Evolutionary conservation across 2,329 filamentous ascomycete species (phyloP).

Genomic region (Clonostachys solani): DNA sequence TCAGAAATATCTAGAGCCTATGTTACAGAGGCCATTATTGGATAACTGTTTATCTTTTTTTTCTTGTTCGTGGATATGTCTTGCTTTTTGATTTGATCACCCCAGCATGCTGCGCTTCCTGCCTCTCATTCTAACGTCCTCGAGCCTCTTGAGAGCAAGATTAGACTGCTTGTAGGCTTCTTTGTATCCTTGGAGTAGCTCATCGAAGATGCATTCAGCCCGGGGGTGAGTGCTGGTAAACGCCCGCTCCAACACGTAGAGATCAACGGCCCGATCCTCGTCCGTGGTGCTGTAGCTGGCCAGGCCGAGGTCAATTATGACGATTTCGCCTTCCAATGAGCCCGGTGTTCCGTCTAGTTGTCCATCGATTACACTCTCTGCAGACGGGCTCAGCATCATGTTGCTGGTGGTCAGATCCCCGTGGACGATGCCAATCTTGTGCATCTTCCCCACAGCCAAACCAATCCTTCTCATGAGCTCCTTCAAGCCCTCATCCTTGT

Average conservation of each 20-base stretch:
- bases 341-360: slow-evolving; percentile 9
- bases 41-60: slow-evolving; percentile 4
- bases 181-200: slow-evolving; percentile 71
- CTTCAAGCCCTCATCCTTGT: slow-evolving; percentile 46
- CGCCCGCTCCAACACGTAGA: slow-evolving; percentile 92
- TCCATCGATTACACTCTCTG: slow-evolving; percentile 10
- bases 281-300: slow-evolving; percentile 77
- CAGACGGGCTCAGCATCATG: slow-evolving; percentile 65
- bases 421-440: slow-evolving; percentile 83
- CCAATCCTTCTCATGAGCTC: slow-evolving; percentile 69
- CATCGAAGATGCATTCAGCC: slow-evolving; percentile 71
- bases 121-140: slow-evolving; percentile 90
- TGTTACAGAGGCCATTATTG: neutral
- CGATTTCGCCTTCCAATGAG: slow-evolving; percentile 65
- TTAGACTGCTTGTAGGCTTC: slow-evolving; percentile 71
- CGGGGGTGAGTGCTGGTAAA: slow-evolving; percentile 93
- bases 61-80: slow-evolving; percentile 1
- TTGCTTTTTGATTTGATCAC: slow-evolving; percentile 27
- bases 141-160: slow-evolving; percentile 73
- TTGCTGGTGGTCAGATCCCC: slow-evolving; percentile 98
- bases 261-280: slow-evolving; percentile 90
- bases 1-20: neutral
- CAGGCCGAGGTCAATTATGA: slow-evolving; percentile 92
- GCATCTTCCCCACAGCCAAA: slow-evolving; percentile 67
- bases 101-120: slow-evolving; percentile 97